These are phyloP conservation scores for Endotrypanum monterogeii DNA, from an alignment of 208 protist genomes.

Conservation along the genomic window DNA sequence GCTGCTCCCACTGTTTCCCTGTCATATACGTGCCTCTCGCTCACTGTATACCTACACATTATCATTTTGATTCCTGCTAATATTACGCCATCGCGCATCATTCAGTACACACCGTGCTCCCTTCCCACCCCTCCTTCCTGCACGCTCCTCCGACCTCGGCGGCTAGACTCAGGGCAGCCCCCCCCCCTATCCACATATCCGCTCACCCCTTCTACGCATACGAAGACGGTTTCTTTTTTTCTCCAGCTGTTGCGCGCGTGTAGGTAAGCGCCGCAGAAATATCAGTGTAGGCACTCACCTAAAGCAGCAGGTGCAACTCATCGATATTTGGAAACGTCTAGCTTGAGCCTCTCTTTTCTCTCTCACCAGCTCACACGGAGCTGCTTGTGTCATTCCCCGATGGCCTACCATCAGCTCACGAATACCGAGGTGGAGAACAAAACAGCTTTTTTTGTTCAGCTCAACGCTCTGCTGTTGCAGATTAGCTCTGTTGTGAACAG, in stretches of 20 bases:
- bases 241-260: neutral
- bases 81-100: neutral
- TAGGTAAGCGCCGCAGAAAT: neutral
- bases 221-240: neutral
- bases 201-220: neutral
- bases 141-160: neutral
- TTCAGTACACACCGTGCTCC: neutral
- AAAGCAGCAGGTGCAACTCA: neutral
- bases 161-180: neutral
- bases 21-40: neutral
- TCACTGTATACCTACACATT: neutral
- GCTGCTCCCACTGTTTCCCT: too few relatives aligned
- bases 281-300: neutral
- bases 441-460: conserved; percentile 76
- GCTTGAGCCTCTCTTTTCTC: neutral
- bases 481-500: conserved; percentile 48
- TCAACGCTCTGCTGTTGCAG: conserved; percentile 67
- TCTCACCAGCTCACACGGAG: neutral
- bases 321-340: neutral
- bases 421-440: conserved; percentile 72
- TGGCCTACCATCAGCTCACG: conserved; percentile 34
- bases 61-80: neutral
- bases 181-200: neutral
- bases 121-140: neutral
- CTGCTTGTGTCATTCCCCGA: neutral